phyloP scores from a whole-genome alignment of 148 eudicot genomes.

The Fagopyrum homotropicum region DNA sequence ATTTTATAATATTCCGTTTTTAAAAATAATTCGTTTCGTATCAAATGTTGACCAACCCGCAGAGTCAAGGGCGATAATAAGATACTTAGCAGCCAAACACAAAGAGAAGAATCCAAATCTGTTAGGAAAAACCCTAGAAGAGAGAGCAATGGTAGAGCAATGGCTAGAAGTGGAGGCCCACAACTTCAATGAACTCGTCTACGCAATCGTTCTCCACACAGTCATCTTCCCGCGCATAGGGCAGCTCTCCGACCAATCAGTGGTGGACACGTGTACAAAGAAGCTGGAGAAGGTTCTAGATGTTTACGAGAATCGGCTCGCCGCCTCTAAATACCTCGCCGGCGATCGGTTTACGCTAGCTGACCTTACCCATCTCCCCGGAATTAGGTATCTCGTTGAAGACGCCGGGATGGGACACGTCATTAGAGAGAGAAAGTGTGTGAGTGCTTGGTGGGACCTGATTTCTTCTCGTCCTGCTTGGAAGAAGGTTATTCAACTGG shows the following conservation, averaged over 20 bases:
- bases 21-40: too few relatives aligned
- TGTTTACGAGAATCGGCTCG: conserved; percentile 45
- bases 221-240: conserved; percentile 34
- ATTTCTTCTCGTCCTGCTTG: conserved; percentile 8
- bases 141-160: conserved; percentile 54
- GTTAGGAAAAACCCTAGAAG: conserved; percentile 42
- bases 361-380: conserved; percentile 12
- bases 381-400: neutral
- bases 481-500: conserved; percentile 9
- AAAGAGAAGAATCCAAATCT: conserved; percentile 30
- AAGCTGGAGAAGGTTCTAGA: conserved; percentile 56
- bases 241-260: conserved; percentile 21
- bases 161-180: conserved; percentile 75
- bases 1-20: too few relatives aligned
- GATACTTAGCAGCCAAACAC: conserved; percentile 55
- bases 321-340: conserved; percentile 9
- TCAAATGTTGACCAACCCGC: too few relatives aligned
- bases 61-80: conserved; percentile 70
- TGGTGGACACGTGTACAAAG: conserved; percentile 27
- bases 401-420: neutral
- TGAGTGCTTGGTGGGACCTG: conserved; percentile 8
- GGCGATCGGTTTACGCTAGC: conserved; percentile 6
- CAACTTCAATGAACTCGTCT: conserved; percentile 48
- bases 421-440: neutral
- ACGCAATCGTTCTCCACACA: conserved; percentile 45